A percentile compares a stretch with the other conserved stretches of the same genome.
These are phyloP conservation scores for Leccinum pellstonianum DNA, from an alignment of 768 basidiomycete genomes.

Conservation along the genomic window DNA sequence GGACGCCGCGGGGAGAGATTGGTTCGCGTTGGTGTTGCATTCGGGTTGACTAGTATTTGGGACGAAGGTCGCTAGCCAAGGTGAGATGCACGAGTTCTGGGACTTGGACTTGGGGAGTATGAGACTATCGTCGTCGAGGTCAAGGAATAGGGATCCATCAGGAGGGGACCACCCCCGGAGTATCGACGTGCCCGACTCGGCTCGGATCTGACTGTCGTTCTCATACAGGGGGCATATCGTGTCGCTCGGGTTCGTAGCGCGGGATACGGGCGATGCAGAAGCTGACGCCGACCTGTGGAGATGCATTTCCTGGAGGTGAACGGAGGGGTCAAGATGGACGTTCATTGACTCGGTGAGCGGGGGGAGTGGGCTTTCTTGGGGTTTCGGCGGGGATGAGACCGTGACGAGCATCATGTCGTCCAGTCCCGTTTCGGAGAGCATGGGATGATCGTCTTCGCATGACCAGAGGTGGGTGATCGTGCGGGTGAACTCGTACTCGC, in stretches of 20 bases:
- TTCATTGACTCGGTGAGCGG: background rate
- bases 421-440: slow-evolving; percentile 11
- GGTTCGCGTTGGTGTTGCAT: background rate
- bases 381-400: slow-evolving; percentile 1
- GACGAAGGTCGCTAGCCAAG: slow-evolving; percentile 5
- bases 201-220: slow-evolving; percentile 2
- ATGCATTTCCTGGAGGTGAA: background rate
- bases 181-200: background rate
- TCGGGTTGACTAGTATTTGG: background rate
- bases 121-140: slow-evolving; percentile 23
- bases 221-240: background rate
- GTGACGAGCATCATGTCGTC: slow-evolving; percentile 19
- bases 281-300: background rate
- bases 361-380: slow-evolving; percentile 8
- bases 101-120: slow-evolving; percentile 4
- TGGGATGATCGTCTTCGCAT: slow-evolving; percentile 13
- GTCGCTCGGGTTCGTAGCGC: background rate
- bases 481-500: slow-evolving; percentile 28
- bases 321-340: background rate
- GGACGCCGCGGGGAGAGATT: background rate
- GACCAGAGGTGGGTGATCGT: slow-evolving; percentile 23
- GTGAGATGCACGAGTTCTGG: slow-evolving; percentile 4
- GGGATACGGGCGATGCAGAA: background rate
- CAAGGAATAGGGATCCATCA: slow-evolving; percentile 24
- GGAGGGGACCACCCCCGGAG: slow-evolving; percentile 30